These are phyloP conservation scores for Pseudocercospora ulei DNA, from an alignment of 2,329 filamentous ascomycete species.

Conservation along the genomic window DNA sequence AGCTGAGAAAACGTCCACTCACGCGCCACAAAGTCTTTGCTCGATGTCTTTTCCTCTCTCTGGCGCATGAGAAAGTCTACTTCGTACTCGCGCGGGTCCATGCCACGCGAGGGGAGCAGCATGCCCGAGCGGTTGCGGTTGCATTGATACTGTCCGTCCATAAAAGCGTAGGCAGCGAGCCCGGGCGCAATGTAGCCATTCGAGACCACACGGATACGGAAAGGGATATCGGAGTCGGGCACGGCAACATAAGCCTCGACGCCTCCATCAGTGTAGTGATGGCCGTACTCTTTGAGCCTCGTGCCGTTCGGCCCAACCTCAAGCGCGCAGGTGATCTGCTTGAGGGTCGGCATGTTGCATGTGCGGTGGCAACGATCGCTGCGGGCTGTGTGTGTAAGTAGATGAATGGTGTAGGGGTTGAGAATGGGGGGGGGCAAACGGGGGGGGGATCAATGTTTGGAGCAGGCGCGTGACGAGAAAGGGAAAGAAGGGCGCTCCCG, in stretches of 20 bases:
- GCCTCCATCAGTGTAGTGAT: constrained; percentile 44
- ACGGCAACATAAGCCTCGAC: constrained; percentile 47
- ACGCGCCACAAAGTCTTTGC: constrained; percentile 43
- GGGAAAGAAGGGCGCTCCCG: not conserved
- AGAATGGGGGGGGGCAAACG: constrained; percentile 2
- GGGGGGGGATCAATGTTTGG: too few relatives aligned
- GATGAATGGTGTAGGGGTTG: not conserved
- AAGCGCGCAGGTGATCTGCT: constrained; percentile 45
- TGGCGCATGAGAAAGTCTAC: constrained; percentile 46
- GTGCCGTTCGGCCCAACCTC: constrained; percentile 41
- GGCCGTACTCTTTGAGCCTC: constrained; percentile 44
- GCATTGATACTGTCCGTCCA: constrained; percentile 50
- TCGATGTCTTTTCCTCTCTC: constrained; percentile 43
- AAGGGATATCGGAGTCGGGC: constrained; percentile 40
- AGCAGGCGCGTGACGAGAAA: too few relatives aligned
- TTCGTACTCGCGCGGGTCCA: constrained; percentile 32
- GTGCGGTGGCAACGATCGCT: constrained; percentile 9
- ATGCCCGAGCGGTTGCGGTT: constrained; percentile 46
- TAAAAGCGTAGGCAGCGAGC: constrained; percentile 48
- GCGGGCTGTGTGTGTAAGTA: not conserved
- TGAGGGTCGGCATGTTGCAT: constrained; percentile 45
- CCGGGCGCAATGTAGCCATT: constrained; percentile 46
- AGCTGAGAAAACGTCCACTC: constrained; percentile 48
- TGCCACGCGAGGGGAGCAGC: constrained; percentile 28
- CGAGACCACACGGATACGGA: constrained; percentile 44